Evolutionary conservation across 2,329 filamentous ascomycete genomes (phyloP).

Genomic region (Trichophyton verrucosum): DNA sequence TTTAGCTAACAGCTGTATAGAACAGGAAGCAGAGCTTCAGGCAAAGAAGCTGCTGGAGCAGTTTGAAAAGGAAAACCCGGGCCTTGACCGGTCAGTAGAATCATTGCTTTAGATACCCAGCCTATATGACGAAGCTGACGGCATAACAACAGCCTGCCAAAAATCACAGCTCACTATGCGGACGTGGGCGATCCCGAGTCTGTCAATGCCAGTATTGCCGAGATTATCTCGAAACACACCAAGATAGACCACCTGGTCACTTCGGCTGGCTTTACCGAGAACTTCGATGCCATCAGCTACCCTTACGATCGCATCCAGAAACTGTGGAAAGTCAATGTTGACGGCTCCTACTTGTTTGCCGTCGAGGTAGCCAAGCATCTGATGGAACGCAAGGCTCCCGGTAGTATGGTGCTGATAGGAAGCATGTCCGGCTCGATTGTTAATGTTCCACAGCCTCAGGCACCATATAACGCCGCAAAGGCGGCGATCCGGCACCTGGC

Average conservation of each 20-base stretch:
- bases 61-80: slow-evolving; percentile 69
- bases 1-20: slow-evolving; percentile 31
- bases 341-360: slow-evolving; percentile 82
- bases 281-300: slow-evolving; percentile 84
- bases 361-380: slow-evolving; percentile 74
- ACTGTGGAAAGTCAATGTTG: slow-evolving; percentile 88
- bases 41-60: slow-evolving; percentile 60
- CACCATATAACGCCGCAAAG: slow-evolving; percentile 85
- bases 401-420: slow-evolving; percentile 87
- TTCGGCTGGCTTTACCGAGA: slow-evolving; percentile 93
- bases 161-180: slow-evolving; percentile 78
- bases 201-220: slow-evolving; percentile 59
- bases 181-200: slow-evolving; percentile 73
- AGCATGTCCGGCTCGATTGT: slow-evolving; percentile 92
- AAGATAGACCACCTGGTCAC: slow-evolving; percentile 88
- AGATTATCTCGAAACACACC: slow-evolving; percentile 58
- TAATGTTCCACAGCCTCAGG: slow-evolving; percentile 89
- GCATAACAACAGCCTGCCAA: slow-evolving; percentile 47
- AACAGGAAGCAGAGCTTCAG: slow-evolving; percentile 70
- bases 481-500: slow-evolving; percentile 83
- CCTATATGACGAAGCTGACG: background rate
- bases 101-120: background rate
- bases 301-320: slow-evolving; percentile 84
- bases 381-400: slow-evolving; percentile 64
- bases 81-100: slow-evolving; percentile 49